Evolutionary conservation across 208 protist species (phyloP), one percentile per base, ranked within the genome.

Genomic region (Wallacemonas sp.): DNA sequence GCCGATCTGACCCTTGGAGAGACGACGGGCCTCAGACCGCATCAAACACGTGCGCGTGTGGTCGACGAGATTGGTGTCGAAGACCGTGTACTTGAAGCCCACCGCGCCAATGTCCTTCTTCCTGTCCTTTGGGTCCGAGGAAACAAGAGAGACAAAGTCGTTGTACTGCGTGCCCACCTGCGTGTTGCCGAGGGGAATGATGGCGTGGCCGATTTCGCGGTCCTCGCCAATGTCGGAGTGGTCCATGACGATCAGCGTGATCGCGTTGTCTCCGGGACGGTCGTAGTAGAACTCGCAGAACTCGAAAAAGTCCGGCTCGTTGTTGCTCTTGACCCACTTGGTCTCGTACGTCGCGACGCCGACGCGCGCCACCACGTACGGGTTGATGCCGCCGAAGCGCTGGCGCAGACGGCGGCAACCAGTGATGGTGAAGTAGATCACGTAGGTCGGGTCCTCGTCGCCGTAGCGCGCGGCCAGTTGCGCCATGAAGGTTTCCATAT

Each of bases 171-270:
- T 59, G 2, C 70, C 74, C 14, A 84, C 61, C 45, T 76, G 32
- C 22, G 79, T 57, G 39, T 77, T 67, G 2, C 45, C 61, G 22
- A 95, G 70, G 14, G 81, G 68, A 46, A 95, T 86, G 11, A 79
- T 72, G 14, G 72, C 84, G 12, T 74, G 81, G 16, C 86, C 89
- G 18, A 95, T 65, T 69, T 89, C 86, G 38, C 77, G 66, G 48
- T 92, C 84, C 28, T 49, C 65, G 57, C 80, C 76, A 8, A 89
- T 65, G 32, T 83, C 86, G 12, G 70, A 84, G 42, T 79, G 74
- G 50, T 95, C 86, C 86, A 95, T 92, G n/a, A 95, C 86, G 44
- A 93, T 62, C 18, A 95, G 48, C 2, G 70, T 77, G 23, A 95
- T 77, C 1, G 54, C 36, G 61, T 72, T 69, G 50, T 91, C 82